Conservation (phyloP, 2,329 filamentous ascomycete species). For the Penicillium palitans region DNA sequence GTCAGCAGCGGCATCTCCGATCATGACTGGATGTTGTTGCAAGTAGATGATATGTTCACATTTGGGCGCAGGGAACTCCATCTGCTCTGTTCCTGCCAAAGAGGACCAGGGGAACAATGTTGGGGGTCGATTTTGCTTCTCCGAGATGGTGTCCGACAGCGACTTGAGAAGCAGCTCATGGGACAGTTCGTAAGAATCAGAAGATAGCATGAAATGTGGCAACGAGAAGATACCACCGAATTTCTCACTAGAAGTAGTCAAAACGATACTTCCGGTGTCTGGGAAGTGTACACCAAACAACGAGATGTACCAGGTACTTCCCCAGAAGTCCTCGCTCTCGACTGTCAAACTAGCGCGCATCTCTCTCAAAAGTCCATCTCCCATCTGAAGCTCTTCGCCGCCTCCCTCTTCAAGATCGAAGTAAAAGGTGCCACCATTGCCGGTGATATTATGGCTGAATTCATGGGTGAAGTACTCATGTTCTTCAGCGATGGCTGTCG, state of each 20-base stretch:
- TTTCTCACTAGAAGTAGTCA: slow-evolving; percentile 91
- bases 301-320: slow-evolving; percentile 75
- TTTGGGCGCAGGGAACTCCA: slow-evolving; percentile 61
- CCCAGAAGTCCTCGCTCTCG: slow-evolving; percentile 67
- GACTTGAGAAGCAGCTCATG: slow-evolving; percentile 71
- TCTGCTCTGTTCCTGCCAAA: slow-evolving; percentile 54
- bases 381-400: slow-evolving; percentile 39
- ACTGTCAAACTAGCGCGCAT: slow-evolving; percentile 70
- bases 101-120: slow-evolving; percentile 74
- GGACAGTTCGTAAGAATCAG: slow-evolving; percentile 56
- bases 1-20: slow-evolving; percentile 33
- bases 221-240: slow-evolving; percentile 88
- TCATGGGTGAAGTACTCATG: slow-evolving; percentile 66
- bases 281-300: slow-evolving; percentile 86
- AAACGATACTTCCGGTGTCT: slow-evolving; percentile 71
- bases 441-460: slow-evolving; percentile 81
- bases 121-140: slow-evolving; percentile 61
- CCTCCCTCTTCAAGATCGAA: slow-evolving; percentile 64
- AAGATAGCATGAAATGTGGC: slow-evolving; percentile 73
- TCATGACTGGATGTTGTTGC: slow-evolving; percentile 56
- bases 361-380: slow-evolving; percentile 61
- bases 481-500: slow-evolving; percentile 63
- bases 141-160: slow-evolving; percentile 62
- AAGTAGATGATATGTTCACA: slow-evolving; percentile 90
- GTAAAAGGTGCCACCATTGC: slow-evolving; percentile 66